Percentiles rank a stretch among this genome's conserved stretches.
Evolutionary conservation across 2,329 filamentous ascomycete species (phyloP).

Genomic region (Polychaeton citri): DNA sequence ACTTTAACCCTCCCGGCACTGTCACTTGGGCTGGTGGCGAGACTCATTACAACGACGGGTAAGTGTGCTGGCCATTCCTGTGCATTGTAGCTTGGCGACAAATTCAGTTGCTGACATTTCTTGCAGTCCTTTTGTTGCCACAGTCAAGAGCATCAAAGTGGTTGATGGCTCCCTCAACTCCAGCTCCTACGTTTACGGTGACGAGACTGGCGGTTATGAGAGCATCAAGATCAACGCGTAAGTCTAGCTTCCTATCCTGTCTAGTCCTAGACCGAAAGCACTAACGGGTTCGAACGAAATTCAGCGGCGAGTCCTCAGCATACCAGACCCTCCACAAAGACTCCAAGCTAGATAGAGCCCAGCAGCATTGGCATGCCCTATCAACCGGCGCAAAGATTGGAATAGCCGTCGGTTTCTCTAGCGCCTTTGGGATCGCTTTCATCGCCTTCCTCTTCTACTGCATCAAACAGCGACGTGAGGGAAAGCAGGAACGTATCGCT

Average conservation of each 20-base stretch:
- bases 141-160: conserved; percentile 20
- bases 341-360: conserved; percentile 28
- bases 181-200: conserved; percentile 26
- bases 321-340: conserved; percentile 24
- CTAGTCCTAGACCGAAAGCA: too few relatives aligned
- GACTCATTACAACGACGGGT: conserved; percentile 19
- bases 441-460: conserved; percentile 30
- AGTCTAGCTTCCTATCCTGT: conserved; percentile 9
- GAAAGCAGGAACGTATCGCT: conserved; percentile 34
- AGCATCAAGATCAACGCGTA: conserved; percentile 36
- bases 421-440: conserved; percentile 23
- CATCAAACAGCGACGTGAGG: conserved; percentile 35
- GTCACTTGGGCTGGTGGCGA: conserved; percentile 25
- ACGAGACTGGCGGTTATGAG: conserved; percentile 23
- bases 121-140: conserved; percentile 22
- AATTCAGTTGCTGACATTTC: background rate
- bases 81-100: background rate
- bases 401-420: conserved; percentile 32
- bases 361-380: conserved; percentile 29
- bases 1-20: conserved; percentile 33
- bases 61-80: conserved; percentile 3
- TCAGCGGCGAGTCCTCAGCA: conserved; percentile 14
- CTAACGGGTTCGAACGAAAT: too few relatives aligned
- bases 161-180: conserved; percentile 21
- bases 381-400: conserved; percentile 35